Percentiles rank a stretch among this genome's conserved stretches.
Evolutionary conservation across 2,329 filamentous ascomycete species (phyloP).

Genomic region (Colletotrichum ledebouriae): DNA sequence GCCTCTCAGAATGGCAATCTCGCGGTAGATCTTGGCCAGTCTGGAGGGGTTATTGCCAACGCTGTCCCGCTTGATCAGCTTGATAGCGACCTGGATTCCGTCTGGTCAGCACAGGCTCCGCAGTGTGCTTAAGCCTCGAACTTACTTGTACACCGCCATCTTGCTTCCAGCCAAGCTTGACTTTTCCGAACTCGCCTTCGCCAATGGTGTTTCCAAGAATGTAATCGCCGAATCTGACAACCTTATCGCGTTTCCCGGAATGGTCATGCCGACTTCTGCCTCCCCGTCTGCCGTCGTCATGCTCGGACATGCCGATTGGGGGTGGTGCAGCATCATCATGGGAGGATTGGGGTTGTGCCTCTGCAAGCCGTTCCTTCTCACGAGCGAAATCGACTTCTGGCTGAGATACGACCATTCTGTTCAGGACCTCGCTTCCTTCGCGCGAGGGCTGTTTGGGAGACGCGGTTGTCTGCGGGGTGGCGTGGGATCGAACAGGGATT

Average conservation of each 20-base stretch:
- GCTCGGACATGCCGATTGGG: conserved; percentile 58
- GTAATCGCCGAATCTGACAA: conserved; percentile 92
- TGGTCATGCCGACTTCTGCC: conserved; percentile 73
- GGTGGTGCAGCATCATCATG: conserved; percentile 62
- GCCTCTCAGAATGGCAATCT: conserved; percentile 90
- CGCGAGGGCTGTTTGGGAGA: conserved; percentile 73
- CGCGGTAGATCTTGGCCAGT: conserved; percentile 95
- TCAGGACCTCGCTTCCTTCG: conserved; percentile 84
- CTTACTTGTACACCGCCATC: conserved; percentile 56
- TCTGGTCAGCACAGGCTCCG: conserved; percentile 39
- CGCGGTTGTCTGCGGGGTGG: conserved; percentile 57
- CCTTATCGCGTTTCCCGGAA: conserved; percentile 70
- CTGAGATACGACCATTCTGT: conserved; percentile 81
- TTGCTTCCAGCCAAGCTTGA: conserved; percentile 75
- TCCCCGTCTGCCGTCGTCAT: conserved; percentile 62
- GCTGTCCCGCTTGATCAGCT: conserved; percentile 93
- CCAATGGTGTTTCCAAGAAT: conserved; percentile 95
- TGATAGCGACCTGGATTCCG: conserved; percentile 87
- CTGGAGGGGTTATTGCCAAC: conserved; percentile 90
- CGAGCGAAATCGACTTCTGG: conserved; percentile 80
- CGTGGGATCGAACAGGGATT: conserved; percentile 61
- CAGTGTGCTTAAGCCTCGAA: background rate
- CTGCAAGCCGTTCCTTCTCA: conserved; percentile 76
- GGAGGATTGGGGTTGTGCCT: conserved; percentile 63
- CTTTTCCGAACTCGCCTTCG: conserved; percentile 98